Conservation (phyloP, 2,329 filamentous ascomycete species). For the Fusarium tanahbumbuense region DNA sequence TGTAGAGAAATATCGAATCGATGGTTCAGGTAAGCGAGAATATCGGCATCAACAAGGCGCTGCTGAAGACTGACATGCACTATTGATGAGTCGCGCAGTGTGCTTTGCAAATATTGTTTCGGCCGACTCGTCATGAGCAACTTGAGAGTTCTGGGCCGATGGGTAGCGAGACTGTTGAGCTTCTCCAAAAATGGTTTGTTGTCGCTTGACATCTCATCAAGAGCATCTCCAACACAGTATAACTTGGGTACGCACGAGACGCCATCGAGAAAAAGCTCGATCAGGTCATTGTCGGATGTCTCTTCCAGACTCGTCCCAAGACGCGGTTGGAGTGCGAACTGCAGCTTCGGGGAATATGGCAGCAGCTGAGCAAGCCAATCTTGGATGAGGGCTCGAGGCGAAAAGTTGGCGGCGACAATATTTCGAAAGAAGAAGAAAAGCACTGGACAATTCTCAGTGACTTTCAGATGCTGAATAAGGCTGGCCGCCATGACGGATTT, state of each 20-base stretch:
- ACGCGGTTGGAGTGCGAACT: slow-evolving; percentile 33
- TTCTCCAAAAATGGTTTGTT: slow-evolving; percentile 32
- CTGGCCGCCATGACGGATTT: slow-evolving; percentile 42
- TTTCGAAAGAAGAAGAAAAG: slow-evolving; percentile 44
- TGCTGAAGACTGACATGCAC: slow-evolving; percentile 41
- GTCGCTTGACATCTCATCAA: slow-evolving; percentile 41
- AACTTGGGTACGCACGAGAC: slow-evolving; percentile 29
- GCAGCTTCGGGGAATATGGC: slow-evolving; percentile 33
- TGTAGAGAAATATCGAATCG: slow-evolving; percentile 22
- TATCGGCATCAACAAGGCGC: slow-evolving; percentile 36
- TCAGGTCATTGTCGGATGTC: slow-evolving; percentile 37
- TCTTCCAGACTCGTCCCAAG: slow-evolving; percentile 27
- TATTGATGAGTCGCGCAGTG: slow-evolving; percentile 35
- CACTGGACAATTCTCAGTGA: slow-evolving; percentile 32
- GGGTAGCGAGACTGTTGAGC: slow-evolving; percentile 35
- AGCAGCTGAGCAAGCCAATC: slow-evolving; percentile 43
- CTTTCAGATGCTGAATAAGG: slow-evolving; percentile 37
- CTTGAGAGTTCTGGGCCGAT: slow-evolving; percentile 34
- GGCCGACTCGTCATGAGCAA: slow-evolving; percentile 41
- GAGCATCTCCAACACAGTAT: slow-evolving; percentile 40
- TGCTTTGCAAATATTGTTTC: slow-evolving; percentile 35
- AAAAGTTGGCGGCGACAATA: slow-evolving; percentile 40
- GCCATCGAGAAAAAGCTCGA: slow-evolving; percentile 36
- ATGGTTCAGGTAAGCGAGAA: slow-evolving; percentile 30
- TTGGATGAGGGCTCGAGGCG: slow-evolving; percentile 37